phyloP scores from a whole-genome alignment of 306 rosid genomes.

The Prunus dulcis region DNA sequence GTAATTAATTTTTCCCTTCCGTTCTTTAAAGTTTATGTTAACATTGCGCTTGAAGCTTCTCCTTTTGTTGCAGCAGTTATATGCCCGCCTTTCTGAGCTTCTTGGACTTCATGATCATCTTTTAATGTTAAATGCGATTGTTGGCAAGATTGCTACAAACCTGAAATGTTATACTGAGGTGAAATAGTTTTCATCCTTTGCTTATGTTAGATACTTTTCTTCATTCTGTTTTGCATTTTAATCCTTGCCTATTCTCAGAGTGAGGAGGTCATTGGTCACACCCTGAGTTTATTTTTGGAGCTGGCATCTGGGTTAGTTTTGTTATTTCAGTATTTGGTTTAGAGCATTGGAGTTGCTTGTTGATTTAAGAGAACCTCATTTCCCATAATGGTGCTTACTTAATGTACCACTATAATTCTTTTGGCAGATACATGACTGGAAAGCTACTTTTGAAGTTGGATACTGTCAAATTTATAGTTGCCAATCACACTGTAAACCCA shows the following conservation, averaged over 20 bases:
- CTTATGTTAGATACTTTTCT: not conserved
- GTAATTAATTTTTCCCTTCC: conserved; percentile 39
- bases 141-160: conserved; percentile 82
- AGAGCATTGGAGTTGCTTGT: conserved; percentile 22
- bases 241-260: conserved; percentile 52
- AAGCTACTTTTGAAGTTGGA: conserved; percentile 96
- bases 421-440: conserved; percentile 89
- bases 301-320: conserved; percentile 94
- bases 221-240: conserved; percentile 13
- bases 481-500: conserved; percentile 81
- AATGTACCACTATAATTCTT: not conserved
- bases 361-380: conserved; percentile 13
- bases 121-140: conserved; percentile 66
- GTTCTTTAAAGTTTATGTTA: conserved; percentile 16
- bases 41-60: conserved; percentile 26
- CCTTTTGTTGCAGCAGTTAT: conserved; percentile 72
- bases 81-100: conserved; percentile 82
- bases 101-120: conserved; percentile 88
- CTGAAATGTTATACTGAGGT: conserved; percentile 86
- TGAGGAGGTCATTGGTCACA: conserved; percentile 96
- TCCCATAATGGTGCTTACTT: not conserved
- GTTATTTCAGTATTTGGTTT: conserved; percentile 3
- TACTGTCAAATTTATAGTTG: conserved; percentile 84
- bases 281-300: conserved; percentile 91
- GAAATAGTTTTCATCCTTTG: conserved; percentile 8